Base-by-base conservation (phyloP, 495 filamentous ascomycete genomes). In the Trichoderma asperelloides region DNA sequence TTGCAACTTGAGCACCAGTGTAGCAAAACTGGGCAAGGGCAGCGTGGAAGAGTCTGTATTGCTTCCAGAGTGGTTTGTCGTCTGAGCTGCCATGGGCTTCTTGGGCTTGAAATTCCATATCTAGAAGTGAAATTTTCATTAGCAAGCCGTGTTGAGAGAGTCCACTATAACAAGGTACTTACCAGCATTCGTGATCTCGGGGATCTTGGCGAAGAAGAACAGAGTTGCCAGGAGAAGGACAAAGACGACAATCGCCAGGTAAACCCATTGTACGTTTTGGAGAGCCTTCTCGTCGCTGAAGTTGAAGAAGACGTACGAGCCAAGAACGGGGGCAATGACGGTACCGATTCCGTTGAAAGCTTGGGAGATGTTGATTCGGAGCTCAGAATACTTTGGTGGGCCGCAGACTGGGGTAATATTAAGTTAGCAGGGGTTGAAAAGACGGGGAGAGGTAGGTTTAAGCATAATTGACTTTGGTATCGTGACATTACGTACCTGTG, bases 121-220 rank as follows among this genome's bases (percentile, higher is more conserved):
- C 64, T 65, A 45, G 7, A n/a, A 21, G 40, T 4, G 63, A 41
- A 6, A 41, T 27, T 40, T 16, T 4, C 23, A n/a, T 64, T 28
- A 41, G 25, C 16, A 21, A 12, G 28, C 7, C 37, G 27, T 1
- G 37, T 12, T 7, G 25, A 27, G 13, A 33, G 7, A 0, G 4
- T 28, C 2, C 5, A 5, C 30, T 18, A 18, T 9, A 12, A 68
- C 4, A 9, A 45, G 16, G 12, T 23, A 84, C 87, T 90, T 90
- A 73, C 91, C 88, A 39, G 88, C 87, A 70, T 92, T 89, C 3
- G 88, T 90, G 70, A 91, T 84, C 74, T 91, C 88, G 33, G 88
- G 88, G 45, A 91, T 88, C 0, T 79, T 79, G 6, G 84, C 81
- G 41, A 90, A 71, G 75, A 81, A 88, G 78, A 91, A 91, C 62